Percentiles rank a stretch among this genome's conserved stretches.
phyloP scores from a whole-genome alignment of 768 basidiomycete species.

The Termitomyces sp. region DNA sequence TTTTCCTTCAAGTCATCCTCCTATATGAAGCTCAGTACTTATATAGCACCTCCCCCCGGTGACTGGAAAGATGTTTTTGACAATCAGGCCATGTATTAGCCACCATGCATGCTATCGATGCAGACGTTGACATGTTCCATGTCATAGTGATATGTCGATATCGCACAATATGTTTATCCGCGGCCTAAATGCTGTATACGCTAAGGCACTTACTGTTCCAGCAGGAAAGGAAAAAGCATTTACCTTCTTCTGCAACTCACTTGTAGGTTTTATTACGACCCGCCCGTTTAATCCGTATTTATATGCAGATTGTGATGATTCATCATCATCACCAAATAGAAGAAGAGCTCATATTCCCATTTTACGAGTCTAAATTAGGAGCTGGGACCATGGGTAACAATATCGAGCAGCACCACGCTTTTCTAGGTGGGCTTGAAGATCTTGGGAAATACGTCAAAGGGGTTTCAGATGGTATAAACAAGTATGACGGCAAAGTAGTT shows the following conservation, averaged over 20 bases:
- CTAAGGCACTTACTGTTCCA: conserved; percentile 19
- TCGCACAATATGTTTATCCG: conserved; percentile 27
- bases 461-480: conserved; percentile 49
- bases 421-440: conserved; percentile 21
- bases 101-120: background rate
- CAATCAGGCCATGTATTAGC: conserved; percentile 21
- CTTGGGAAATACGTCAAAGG: conserved; percentile 34
- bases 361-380: conserved; percentile 24
- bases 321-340: conserved; percentile 29
- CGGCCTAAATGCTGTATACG: conserved; percentile 23
- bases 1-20: background rate
- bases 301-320: conserved; percentile 19
- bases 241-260: conserved; percentile 20
- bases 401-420: conserved; percentile 24
- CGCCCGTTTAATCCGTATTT: background rate
- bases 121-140: background rate
- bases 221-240: conserved; percentile 22
- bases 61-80: conserved; percentile 25
- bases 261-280: conserved; percentile 13
- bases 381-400: conserved; percentile 18
- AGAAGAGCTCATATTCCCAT: conserved; percentile 23
- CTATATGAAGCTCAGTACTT: background rate
- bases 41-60: conserved; percentile 16
- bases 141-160: conserved; percentile 23
- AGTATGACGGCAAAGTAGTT: conserved; percentile 39